These are phyloP conservation scores for Flagelloscypha sp. DNA, from an alignment of 768 basidiomycete genomes.

Conservation along the genomic window DNA sequence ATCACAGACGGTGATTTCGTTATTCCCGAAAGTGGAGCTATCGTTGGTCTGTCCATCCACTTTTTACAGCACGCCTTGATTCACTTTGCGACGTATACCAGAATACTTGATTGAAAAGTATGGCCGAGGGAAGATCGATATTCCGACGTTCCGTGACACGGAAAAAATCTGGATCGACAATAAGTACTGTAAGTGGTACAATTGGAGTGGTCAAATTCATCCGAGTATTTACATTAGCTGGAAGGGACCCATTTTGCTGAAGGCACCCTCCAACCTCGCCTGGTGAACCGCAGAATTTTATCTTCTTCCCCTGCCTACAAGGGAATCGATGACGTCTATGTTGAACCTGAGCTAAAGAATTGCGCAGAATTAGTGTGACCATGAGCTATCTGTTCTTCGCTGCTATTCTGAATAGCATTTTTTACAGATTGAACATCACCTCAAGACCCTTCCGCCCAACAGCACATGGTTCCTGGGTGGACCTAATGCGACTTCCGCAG, in stretches of 20 bases:
- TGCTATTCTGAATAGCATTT: too few relatives aligned
- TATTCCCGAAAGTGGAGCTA: slow-evolving; percentile 24
- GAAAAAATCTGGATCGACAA: slow-evolving; percentile 13
- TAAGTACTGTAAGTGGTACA: slow-evolving; percentile 8
- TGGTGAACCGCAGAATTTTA: too few relatives aligned
- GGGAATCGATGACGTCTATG: too few relatives aligned
- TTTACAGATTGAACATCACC: too few relatives aligned
- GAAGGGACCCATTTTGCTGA: slow-evolving; percentile 16
- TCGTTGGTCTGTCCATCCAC: slow-evolving; percentile 12
- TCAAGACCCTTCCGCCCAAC: too few relatives aligned
- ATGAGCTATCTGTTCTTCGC: too few relatives aligned
- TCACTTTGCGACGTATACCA: neutral
- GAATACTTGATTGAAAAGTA: slow-evolving; percentile 17
- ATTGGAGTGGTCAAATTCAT: neutral
- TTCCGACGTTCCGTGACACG: too few relatives aligned
- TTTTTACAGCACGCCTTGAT: neutral
- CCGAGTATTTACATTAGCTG: neutral
- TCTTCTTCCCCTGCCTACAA: too few relatives aligned
- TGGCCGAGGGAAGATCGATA: slow-evolving; percentile 10
- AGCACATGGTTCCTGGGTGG: too few relatives aligned
- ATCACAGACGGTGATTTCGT: slow-evolving; percentile 33
- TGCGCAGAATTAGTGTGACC: too few relatives aligned
- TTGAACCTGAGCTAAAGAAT: too few relatives aligned
- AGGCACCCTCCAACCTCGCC: too few relatives aligned
- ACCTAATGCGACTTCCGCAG: slow-evolving; percentile 18